Evolutionary conservation across 805 yeast genomes (phyloP).

Genomic region (Blastobotrys muscicola): DNA sequence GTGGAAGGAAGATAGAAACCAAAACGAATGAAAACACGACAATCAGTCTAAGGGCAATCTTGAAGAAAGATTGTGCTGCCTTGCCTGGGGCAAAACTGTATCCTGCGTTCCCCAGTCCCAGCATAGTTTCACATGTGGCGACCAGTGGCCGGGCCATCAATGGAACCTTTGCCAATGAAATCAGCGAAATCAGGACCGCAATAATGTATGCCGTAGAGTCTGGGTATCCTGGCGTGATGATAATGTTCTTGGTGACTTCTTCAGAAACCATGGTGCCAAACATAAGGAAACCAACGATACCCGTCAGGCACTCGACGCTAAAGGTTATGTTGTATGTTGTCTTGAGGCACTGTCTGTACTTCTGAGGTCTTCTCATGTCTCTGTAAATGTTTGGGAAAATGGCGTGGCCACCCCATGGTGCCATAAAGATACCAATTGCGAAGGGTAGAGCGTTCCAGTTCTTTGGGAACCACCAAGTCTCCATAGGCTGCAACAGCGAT

Average conservation of each 20-base stretch:
- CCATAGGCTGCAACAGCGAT: slow-evolving; percentile 53
- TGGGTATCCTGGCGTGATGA: slow-evolving; percentile 63
- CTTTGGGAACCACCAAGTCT: slow-evolving; percentile 63
- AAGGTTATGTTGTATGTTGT: slow-evolving; percentile 52
- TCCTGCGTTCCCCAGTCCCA: slow-evolving; percentile 23
- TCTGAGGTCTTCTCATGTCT: slow-evolving; percentile 65
- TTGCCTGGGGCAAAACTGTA: neutral
- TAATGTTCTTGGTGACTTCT: slow-evolving; percentile 68
- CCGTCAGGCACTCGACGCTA: slow-evolving; percentile 51
- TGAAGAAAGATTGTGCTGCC: slow-evolving; percentile 4
- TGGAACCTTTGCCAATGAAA: slow-evolving; percentile 81
- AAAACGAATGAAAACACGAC: slow-evolving; percentile 52
- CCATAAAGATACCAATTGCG: slow-evolving; percentile 34
- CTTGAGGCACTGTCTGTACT: slow-evolving; percentile 44
- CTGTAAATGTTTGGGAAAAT: slow-evolving; percentile 67
- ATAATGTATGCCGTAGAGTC: slow-evolving; percentile 39
- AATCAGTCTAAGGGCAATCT: slow-evolving; percentile 28
- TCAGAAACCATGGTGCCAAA: slow-evolving; percentile 59
- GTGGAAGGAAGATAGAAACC: slow-evolving; percentile 59
- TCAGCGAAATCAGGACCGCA: slow-evolving; percentile 62
- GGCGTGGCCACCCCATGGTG: slow-evolving; percentile 83
- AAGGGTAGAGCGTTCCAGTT: slow-evolving; percentile 37
- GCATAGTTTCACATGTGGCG: slow-evolving; percentile 53
- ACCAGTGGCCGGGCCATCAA: slow-evolving; percentile 75
- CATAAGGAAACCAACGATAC: slow-evolving; percentile 65